Conservation (phyloP, 352 stramenopile genomes). For the Globisporangium okanoganense region DNA sequence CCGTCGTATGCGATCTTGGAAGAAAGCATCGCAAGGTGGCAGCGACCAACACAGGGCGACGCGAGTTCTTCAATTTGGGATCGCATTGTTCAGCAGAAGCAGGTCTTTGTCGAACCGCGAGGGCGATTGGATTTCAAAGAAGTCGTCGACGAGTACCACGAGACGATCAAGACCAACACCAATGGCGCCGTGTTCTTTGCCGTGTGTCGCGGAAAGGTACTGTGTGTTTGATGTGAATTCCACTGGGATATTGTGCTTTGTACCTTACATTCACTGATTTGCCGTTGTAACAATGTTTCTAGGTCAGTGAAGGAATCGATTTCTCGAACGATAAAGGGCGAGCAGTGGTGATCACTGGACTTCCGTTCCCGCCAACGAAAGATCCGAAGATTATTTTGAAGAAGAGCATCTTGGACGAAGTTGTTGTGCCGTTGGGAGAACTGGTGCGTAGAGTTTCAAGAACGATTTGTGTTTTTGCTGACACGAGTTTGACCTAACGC, state of each 20-base stretch:
- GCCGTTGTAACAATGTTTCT: background rate
- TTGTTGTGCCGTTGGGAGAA: conserved; percentile 48
- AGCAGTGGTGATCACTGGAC: conserved; percentile 97
- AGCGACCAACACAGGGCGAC: conserved; percentile 33
- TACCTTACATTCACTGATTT: background rate
- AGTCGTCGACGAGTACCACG: conserved; percentile 79
- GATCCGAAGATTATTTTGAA: conserved; percentile 98
- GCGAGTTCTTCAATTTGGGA: conserved; percentile 72
- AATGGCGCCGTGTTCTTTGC: conserved; percentile 96
- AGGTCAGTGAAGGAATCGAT: conserved; percentile 98
- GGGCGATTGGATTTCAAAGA: conserved; percentile 70
- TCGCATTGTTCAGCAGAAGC: conserved; percentile 69
- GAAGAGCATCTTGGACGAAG: conserved; percentile 94
- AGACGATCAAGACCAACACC: conserved; percentile 60
- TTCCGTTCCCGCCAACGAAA: conserved; percentile 96
- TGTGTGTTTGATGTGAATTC: background rate
- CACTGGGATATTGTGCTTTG: background rate
- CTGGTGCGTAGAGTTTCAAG: conserved; percentile 27
- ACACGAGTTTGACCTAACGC: background rate
- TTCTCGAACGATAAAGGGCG: conserved; percentile 98
- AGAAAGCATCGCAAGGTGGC: conserved; percentile 77
- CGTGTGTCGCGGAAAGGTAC: conserved; percentile 96
- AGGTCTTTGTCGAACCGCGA: conserved; percentile 75
- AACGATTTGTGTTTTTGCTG: background rate
- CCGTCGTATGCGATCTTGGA: conserved; percentile 98